A percentile compares a stretch with the other conserved stretches of the same genome.
Evolutionary conservation across 139 green algal species (phyloP).

Genomic region (Nannochloris sp.): DNA sequence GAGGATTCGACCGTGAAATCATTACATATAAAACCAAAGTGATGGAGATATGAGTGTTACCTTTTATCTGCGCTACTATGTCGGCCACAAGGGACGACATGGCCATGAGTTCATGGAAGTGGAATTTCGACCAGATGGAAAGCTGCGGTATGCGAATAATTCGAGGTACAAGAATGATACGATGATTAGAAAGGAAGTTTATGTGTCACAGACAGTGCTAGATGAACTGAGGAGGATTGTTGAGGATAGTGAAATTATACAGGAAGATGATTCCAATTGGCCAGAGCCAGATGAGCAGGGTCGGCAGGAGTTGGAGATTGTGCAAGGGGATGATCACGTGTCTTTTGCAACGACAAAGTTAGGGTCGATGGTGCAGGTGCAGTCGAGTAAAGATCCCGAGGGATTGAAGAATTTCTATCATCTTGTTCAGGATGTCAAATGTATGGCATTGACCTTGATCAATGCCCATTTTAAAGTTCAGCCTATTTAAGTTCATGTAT

Average conservation of each 20-base stretch:
- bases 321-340: slow-evolving; percentile 86
- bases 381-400: slow-evolving; percentile 92
- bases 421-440: slow-evolving; percentile 96
- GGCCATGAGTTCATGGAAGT: slow-evolving; percentile 98
- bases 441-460: slow-evolving; percentile 90
- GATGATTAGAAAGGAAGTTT: slow-evolving; percentile 87
- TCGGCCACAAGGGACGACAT: slow-evolving; percentile 85
- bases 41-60: slow-evolving; percentile 17
- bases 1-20: too few species aligned
- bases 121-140: slow-evolving; percentile 82
- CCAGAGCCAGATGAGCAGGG: slow-evolving; percentile 81
- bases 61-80: slow-evolving; percentile 94
- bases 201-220: slow-evolving; percentile 63
- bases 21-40: neutral
- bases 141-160: slow-evolving; percentile 97
- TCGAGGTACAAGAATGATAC: slow-evolving; percentile 97
- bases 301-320: slow-evolving; percentile 92
- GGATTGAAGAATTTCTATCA: slow-evolving; percentile 96
- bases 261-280: slow-evolving; percentile 95
- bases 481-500: slow-evolving; percentile 24
- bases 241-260: slow-evolving; percentile 85
- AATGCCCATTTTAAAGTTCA: slow-evolving; percentile 94
- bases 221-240: slow-evolving; percentile 86
- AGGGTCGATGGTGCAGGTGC: slow-evolving; percentile 87
- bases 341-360: slow-evolving; percentile 96